These are phyloP conservation scores for Fraxinus excelsior DNA, from an alignment of 257 asterid genomes.

Conservation along the genomic window DNA sequence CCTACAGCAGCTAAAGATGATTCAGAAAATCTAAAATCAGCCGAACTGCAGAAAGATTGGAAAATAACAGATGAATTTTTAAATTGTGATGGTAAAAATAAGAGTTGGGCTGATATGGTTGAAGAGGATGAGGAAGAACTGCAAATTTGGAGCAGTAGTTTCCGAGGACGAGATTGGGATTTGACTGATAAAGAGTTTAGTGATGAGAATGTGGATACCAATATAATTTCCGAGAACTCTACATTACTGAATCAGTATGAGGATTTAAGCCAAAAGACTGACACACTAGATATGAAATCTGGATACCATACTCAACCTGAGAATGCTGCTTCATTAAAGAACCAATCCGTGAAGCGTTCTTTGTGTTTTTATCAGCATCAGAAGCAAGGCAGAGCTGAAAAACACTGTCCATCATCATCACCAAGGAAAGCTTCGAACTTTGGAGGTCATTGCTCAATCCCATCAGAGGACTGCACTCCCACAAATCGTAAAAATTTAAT, in stretches of 20 bases:
- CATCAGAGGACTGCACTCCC: constrained; percentile 21
- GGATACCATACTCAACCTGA: constrained; percentile 7
- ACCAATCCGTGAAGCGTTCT: not conserved
- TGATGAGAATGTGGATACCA: not conserved
- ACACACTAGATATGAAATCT: not conserved
- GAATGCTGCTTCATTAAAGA: not conserved
- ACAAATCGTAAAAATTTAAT: constrained; percentile 13
- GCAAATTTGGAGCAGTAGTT: not conserved
- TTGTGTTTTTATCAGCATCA: not conserved
- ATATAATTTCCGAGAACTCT: not conserved
- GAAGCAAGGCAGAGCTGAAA: not conserved
- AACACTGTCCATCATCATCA: not conserved
- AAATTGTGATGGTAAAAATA: constrained; percentile 18
- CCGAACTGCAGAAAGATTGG: not conserved
- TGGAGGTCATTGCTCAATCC: not conserved
- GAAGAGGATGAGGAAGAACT: constrained; percentile 40
- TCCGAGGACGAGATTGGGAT: not conserved
- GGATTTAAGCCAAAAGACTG: not conserved
- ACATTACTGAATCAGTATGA: not conserved
- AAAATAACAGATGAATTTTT: constrained; percentile 1
- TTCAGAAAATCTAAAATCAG: constrained; percentile 4
- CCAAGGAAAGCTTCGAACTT: not conserved
- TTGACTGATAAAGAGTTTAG: not conserved
- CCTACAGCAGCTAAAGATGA: constrained; percentile 12
- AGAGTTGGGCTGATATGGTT: constrained; percentile 57